Evolutionary conservation across 495 filamentous ascomycete species (phyloP), one percentile per base, ranked within the genome.

Genomic region (Margaritispora aquatica): DNA sequence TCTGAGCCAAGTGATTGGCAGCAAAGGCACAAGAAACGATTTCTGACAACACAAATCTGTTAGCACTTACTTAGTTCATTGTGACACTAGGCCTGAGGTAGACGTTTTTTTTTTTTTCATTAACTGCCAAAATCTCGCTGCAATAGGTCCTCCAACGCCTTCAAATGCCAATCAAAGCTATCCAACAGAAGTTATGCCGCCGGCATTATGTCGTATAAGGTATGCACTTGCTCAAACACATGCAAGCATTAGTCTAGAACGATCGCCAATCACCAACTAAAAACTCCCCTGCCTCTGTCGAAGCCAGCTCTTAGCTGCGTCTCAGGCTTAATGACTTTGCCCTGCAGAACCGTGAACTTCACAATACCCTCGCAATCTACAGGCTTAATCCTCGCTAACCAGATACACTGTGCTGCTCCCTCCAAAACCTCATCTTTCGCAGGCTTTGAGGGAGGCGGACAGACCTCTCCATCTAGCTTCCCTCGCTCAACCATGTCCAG

Each of bases 331-430:
- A 97, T 83, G 19, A 97, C 86, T 77, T 96, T 97, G 5, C 94
- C 95, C 77, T 96, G 85, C 64, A 97, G 66, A 1, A 98, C 82
- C 0, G 95, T 97, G 70, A 86, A 95, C 70, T 83, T 80, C 41
- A 98, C 84, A 54, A 98, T 87, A 56, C 91, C 92, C 79, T 96
- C 94, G 59, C 95, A 96, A 68, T 98, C 91, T 75, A 94, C 89
- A 1, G 95, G 94, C 67, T 80, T 71, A 10, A 98, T 86, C 29
- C 92, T 78, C 36, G 93, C 94, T 23, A 98, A 75, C 94, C 94
- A 98, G 61, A 98, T 93, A 54, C 92, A 93, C 76, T 96, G 92
- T 55, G 80, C 83, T 1, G 88, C 92, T 23, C 85, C 81, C 24
- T 83, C 78, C 34, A 77, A 70, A 3, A 73, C 73, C 27, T 70